Evolutionary conservation across 75 land plant genomes (phyloP).

Genomic region (Cunninghamia lanceolata): DNA sequence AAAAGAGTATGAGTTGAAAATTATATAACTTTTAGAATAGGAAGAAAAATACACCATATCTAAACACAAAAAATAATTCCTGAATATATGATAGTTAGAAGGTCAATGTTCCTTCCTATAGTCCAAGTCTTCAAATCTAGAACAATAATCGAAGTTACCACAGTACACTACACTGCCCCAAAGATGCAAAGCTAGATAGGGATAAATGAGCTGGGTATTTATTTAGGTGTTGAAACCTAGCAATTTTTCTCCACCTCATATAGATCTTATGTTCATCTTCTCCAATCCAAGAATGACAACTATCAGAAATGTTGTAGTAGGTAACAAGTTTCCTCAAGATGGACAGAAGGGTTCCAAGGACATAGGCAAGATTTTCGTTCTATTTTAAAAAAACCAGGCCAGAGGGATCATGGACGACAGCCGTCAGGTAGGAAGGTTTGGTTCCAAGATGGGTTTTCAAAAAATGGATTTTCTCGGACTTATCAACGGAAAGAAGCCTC

Average conservation of each 20-base stretch:
- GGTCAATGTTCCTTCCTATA: constrained; percentile 23
- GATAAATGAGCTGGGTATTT: constrained; percentile 60
- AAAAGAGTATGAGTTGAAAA: too few species aligned
- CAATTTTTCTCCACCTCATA: constrained; percentile 44
- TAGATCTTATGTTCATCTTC: constrained; percentile 26
- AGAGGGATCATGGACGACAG: too few species aligned
- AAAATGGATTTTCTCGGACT: too few species aligned
- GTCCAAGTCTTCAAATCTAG: constrained; percentile 19
- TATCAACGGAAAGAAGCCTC: too few species aligned
- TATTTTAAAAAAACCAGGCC: too few species aligned
- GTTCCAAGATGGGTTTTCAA: too few species aligned
- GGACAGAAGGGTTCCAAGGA: too few species aligned
- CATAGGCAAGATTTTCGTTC: too few species aligned
- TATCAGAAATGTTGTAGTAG: constrained; percentile 41
- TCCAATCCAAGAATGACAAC: constrained; percentile 43
- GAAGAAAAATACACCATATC: too few species aligned
- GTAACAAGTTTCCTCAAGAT: constrained; percentile 32
- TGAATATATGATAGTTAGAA: constrained; percentile 21
- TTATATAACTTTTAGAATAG: too few species aligned
- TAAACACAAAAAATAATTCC: too few species aligned
- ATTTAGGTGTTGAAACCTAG: constrained; percentile 39
- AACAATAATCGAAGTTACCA: constrained; percentile 23
- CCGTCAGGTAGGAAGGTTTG: too few species aligned
- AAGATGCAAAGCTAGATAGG: constrained; percentile 45
- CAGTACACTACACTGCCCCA: constrained; percentile 50